Percentiles rank a stretch among this genome's conserved stretches.
These are phyloP conservation scores for Cryptococcus amylolentus DNA, from an alignment of 1,284 basidiomycete genomes.

Conservation along the genomic window DNA sequence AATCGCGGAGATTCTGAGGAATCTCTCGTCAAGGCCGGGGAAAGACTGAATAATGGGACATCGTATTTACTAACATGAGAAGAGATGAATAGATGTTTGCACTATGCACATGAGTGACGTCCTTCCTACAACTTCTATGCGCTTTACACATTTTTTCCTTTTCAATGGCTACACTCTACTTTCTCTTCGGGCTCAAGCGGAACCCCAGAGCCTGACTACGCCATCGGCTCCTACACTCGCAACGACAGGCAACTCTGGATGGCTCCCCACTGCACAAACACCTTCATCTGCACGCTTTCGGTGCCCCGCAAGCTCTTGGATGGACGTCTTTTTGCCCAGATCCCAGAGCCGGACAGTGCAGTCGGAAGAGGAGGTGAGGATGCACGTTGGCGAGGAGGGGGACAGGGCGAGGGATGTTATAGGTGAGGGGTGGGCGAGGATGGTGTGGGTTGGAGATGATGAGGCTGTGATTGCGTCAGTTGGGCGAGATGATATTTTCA, in stretches of 20 bases:
- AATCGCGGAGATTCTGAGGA: too few species aligned
- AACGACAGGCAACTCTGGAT: conserved; percentile 78
- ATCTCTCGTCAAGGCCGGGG: too few species aligned
- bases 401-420: conserved; percentile 89
- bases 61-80: too few species aligned
- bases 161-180: neutral
- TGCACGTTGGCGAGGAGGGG: conserved; percentile 61
- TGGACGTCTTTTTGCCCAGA: conserved; percentile 60
- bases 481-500: neutral
- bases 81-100: neutral
- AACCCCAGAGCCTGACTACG: conserved; percentile 73
- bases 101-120: neutral
- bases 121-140: neutral
- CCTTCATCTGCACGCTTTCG: conserved; percentile 85
- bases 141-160: neutral
- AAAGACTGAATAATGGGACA: too few species aligned
- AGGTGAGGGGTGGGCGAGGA: conserved; percentile 85
- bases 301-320: conserved; percentile 84
- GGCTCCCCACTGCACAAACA: conserved; percentile 59
- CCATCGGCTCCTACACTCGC: conserved; percentile 92
- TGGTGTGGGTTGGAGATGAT: conserved; percentile 82
- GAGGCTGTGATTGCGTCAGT: conserved; percentile 8
- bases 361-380: conserved; percentile 89
- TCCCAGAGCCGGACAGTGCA: conserved; percentile 96
- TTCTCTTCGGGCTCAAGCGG: conserved; percentile 9